Conservation (phyloP, 345 rosid genomes). For the Mangifera indica region DNA sequence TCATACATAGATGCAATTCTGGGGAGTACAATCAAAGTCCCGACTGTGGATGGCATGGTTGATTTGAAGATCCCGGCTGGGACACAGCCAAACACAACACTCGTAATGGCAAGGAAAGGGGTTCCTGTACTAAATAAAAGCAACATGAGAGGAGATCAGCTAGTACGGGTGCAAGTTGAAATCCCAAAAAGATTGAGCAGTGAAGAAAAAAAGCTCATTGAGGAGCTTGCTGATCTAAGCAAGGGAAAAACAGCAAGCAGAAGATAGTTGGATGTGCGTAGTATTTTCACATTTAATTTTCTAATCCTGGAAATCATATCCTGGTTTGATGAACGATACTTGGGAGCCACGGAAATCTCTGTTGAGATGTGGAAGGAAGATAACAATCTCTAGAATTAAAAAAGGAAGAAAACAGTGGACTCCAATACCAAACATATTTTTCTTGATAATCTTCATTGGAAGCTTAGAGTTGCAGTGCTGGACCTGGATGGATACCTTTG, state of each 20-base stretch:
- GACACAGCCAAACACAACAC: constrained; percentile 87
- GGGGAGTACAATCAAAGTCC: constrained; percentile 84
- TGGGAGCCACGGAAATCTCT: background rate
- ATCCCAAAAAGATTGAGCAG: constrained; percentile 88
- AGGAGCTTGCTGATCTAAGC: constrained; percentile 88
- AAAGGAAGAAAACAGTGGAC: too few relatives aligned
- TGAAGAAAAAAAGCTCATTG: constrained; percentile 80
- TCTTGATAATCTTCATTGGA: too few relatives aligned
- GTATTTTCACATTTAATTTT: background rate
- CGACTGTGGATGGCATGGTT: constrained; percentile 89
- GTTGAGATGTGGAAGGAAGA: background rate
- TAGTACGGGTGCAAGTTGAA: constrained; percentile 96
- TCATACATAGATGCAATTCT: constrained; percentile 87
- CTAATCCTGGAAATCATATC: background rate
- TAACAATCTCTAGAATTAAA: too few relatives aligned
- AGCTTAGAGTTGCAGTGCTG: too few relatives aligned
- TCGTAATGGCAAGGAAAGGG: constrained; percentile 92
- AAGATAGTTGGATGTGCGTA: constrained; percentile 39
- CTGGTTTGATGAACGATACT: background rate
- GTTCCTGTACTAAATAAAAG: constrained; percentile 84
- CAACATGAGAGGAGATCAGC: constrained; percentile 89
- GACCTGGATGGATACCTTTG: too few relatives aligned
- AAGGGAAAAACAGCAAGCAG: constrained; percentile 74
- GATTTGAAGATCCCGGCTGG: constrained; percentile 95
- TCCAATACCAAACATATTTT: too few relatives aligned